A percentile compares a stretch with the other conserved stretches of the same genome.
These are phyloP conservation scores for Collybia sordida DNA, from an alignment of 768 basidiomycete genomes.

Conservation along the genomic window DNA sequence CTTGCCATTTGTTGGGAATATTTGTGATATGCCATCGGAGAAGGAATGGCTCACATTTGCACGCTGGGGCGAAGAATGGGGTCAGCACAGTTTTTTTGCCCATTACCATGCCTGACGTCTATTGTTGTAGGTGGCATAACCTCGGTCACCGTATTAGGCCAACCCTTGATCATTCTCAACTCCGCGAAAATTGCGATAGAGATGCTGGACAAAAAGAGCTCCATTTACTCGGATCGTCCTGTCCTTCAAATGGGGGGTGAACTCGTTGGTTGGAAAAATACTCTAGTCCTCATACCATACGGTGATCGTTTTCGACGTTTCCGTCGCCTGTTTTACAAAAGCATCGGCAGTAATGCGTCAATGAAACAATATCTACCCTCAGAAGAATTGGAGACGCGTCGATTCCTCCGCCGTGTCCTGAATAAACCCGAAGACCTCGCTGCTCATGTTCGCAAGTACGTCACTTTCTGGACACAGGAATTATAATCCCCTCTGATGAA, in stretches of 20 bases:
- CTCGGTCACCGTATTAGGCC: conserved; percentile 59
- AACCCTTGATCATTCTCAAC: conserved; percentile 57
- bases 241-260: conserved; percentile 52
- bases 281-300: conserved; percentile 51
- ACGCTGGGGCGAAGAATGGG: conserved; percentile 52
- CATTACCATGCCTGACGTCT: too few relatives aligned
- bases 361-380: conserved; percentile 42
- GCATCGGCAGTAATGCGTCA: conserved; percentile 43
- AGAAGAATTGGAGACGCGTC: conserved; percentile 46
- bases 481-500: too few relatives aligned
- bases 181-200: conserved; percentile 50
- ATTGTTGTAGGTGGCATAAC: conserved; percentile 51
- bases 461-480: background rate
- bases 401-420: conserved; percentile 48
- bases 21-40: conserved; percentile 49
- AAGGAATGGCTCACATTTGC: conserved; percentile 54
- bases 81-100: conserved; percentile 23
- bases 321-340: conserved; percentile 49
- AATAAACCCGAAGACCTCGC: conserved; percentile 46
- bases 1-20: conserved; percentile 53
- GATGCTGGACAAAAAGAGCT: conserved; percentile 66
- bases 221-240: conserved; percentile 68
- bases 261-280: conserved; percentile 58
- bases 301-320: conserved; percentile 55
- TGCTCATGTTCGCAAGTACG: conserved; percentile 39